A percentile compares a stretch with the other conserved stretches of the same genome.
Conservation (phyloP, 2,329 filamentous ascomycete species). For the Aspergillus glaucus region DNA sequence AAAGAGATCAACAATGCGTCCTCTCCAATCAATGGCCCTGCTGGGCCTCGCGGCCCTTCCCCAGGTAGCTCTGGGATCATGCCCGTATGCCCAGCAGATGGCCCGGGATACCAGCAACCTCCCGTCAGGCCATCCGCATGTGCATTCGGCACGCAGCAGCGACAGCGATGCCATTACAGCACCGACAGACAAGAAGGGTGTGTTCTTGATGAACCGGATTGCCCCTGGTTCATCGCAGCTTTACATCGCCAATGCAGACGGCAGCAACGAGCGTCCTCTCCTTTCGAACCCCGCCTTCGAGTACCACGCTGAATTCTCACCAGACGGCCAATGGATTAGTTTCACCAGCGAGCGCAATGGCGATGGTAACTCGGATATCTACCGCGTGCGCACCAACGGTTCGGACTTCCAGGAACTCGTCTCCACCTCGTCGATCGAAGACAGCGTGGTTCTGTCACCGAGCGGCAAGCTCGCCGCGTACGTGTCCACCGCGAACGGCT, state of each 20-base stretch:
- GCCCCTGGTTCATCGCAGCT: slow-evolving; percentile 20
- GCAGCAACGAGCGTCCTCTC: slow-evolving; percentile 32
- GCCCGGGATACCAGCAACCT: not conserved
- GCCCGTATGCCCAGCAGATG: not conserved
- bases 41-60: not conserved
- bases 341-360: slow-evolving; percentile 38
- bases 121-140: not conserved
- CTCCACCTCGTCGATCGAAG: slow-evolving; percentile 31
- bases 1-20: not conserved
- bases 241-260: slow-evolving; percentile 35
- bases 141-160: not conserved
- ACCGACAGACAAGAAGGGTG: slow-evolving; percentile 11
- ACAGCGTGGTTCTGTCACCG: slow-evolving; percentile 32
- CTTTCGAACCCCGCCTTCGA: slow-evolving; percentile 30
- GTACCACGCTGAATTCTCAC: slow-evolving; percentile 36
- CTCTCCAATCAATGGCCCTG: not conserved
- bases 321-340: slow-evolving; percentile 34
- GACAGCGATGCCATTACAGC: not conserved
- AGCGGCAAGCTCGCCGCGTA: slow-evolving; percentile 34
- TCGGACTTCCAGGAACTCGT: slow-evolving; percentile 30
- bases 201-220: slow-evolving; percentile 33
- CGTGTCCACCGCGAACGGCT: slow-evolving; percentile 33
- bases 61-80: not conserved
- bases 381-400: slow-evolving; percentile 32
- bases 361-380: slow-evolving; percentile 39